phyloP scores from a whole-genome alignment of 805 yeast species.

The Wickerhamiella australiensis region DNA sequence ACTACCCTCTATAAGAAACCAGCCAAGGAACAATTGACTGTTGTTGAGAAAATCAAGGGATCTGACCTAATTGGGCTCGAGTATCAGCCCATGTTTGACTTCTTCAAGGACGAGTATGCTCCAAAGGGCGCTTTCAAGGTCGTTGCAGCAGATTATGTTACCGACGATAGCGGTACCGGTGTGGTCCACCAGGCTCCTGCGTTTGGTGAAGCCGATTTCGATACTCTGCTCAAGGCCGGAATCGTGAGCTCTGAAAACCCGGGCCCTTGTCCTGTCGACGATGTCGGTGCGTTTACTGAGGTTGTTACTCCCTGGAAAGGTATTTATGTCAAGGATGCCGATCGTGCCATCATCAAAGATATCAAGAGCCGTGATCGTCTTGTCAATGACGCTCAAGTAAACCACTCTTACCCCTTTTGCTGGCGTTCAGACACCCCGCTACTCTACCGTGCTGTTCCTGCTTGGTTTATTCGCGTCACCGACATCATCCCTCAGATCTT shows the following conservation, averaged over 20 bases:
- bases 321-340: constrained; percentile 89
- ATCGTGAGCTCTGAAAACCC: constrained; percentile 52
- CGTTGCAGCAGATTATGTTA: constrained; percentile 70
- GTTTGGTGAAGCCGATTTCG: constrained; percentile 97
- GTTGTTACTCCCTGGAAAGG: constrained; percentile 71
- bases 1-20: constrained; percentile 90
- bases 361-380: constrained; percentile 68
- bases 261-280: constrained; percentile 95
- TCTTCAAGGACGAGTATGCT: constrained; percentile 61
- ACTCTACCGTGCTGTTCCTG: constrained; percentile 90
- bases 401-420: constrained; percentile 98
- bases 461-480: constrained; percentile 91
- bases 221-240: constrained; percentile 64
- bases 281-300: constrained; percentile 68
- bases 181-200: constrained; percentile 97
- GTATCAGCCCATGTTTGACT: constrained; percentile 75
- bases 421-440: constrained; percentile 99
- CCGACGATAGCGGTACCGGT: constrained; percentile 97
- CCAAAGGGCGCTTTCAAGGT: constrained; percentile 68
- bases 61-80: constrained; percentile 63
- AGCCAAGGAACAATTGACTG: constrained; percentile 69
- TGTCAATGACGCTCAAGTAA: constrained; percentile 66
- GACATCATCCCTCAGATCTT: constrained; percentile 84
- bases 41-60: constrained; percentile 74
- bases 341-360: constrained; percentile 73